Percentiles rank a stretch among this genome's conserved stretches.
Evolutionary conservation across 1,284 basidiomycete genomes (phyloP).

Genomic region (Amylostereum chailletii): DNA sequence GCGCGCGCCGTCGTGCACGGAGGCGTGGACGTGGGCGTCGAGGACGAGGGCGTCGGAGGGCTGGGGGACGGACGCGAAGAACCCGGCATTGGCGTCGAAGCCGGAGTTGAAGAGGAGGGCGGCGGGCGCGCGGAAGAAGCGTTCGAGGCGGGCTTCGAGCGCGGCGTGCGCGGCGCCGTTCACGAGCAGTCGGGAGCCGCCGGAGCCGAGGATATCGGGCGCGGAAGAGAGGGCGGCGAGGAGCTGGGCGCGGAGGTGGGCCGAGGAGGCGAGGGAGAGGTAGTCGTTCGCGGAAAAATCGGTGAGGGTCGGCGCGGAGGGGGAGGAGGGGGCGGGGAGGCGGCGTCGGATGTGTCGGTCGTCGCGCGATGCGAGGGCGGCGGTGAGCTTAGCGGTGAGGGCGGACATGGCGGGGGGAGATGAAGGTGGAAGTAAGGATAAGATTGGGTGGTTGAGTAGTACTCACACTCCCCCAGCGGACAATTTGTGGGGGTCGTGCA

Average conservation of each 20-base stretch:
- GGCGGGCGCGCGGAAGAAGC: slow-evolving; percentile 56
- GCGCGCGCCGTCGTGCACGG: slow-evolving; percentile 85
- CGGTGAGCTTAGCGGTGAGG: slow-evolving; percentile 29
- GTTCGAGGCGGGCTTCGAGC: slow-evolving; percentile 60
- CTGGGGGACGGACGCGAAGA: slow-evolving; percentile 82
- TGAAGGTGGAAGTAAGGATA: not conserved
- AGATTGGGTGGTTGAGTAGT: too few relatives aligned
- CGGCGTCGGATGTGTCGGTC: slow-evolving; percentile 52
- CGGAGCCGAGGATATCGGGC: slow-evolving; percentile 75
- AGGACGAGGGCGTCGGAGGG: slow-evolving; percentile 72
- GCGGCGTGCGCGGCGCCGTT: slow-evolving; percentile 61
- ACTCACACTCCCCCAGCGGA: too few relatives aligned
- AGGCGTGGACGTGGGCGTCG: slow-evolving; percentile 89
- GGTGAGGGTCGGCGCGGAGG: slow-evolving; percentile 29
- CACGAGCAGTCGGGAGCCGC: slow-evolving; percentile 86
- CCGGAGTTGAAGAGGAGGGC: slow-evolving; percentile 92
- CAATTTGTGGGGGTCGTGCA: too few relatives aligned
- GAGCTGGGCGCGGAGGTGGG: slow-evolving; percentile 47
- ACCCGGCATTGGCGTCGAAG: slow-evolving; percentile 88
- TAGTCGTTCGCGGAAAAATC: slow-evolving; percentile 95
- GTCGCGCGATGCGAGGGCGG: slow-evolving; percentile 55
- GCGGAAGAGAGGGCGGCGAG: slow-evolving; percentile 42
- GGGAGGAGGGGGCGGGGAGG: slow-evolving; percentile 40
- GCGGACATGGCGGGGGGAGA: slow-evolving; percentile 18
- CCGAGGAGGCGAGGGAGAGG: slow-evolving; percentile 71